Conservation (phyloP, 225 moss, liverwort and hornwort genomes). For the Bryoerythrophyllum caledonicum region DNA sequence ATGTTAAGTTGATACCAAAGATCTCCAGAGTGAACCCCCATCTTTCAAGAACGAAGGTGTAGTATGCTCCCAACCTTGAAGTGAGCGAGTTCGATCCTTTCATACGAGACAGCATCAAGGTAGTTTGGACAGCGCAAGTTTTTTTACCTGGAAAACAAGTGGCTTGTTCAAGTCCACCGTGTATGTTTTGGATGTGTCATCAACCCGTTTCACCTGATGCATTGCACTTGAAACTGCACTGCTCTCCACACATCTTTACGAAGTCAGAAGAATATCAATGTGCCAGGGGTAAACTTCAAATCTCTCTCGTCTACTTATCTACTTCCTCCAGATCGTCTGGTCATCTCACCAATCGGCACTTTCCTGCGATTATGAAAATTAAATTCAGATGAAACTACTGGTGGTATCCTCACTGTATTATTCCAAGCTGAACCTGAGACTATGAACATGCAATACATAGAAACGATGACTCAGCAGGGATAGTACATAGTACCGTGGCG, state of each 20-base stretch:
- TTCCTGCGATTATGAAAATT: conserved; percentile 8
- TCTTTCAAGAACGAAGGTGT: neutral
- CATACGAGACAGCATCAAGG: neutral
- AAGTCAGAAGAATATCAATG: conserved; percentile 24
- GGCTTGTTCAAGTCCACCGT: conserved; percentile 53
- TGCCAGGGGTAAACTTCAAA: neutral
- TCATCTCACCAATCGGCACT: conserved; percentile 7
- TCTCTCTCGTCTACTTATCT: conserved; percentile 6
- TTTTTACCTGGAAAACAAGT: conserved; percentile 60
- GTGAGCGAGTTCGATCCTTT: conserved; percentile 4
- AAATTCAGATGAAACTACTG: neutral
- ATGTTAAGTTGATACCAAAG: neutral
- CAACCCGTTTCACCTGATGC: conserved; percentile 21
- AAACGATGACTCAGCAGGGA: neutral
- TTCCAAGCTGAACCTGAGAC: neutral
- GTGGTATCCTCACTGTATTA: neutral
- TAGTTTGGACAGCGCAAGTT: neutral
- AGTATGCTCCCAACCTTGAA: neutral
- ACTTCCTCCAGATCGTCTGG: conserved; percentile 10
- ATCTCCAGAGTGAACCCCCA: conserved; percentile 4
- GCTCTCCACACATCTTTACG: conserved; percentile 37
- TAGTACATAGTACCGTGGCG: conserved; percentile 27
- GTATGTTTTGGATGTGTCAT: conserved; percentile 20
- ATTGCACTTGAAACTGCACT: conserved; percentile 40
- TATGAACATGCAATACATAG: neutral